Percentiles rank a stretch among this genome's conserved stretches.
phyloP scores from a whole-genome alignment of 2,329 filamentous ascomycete species.

The Verticillium longisporum region DNA sequence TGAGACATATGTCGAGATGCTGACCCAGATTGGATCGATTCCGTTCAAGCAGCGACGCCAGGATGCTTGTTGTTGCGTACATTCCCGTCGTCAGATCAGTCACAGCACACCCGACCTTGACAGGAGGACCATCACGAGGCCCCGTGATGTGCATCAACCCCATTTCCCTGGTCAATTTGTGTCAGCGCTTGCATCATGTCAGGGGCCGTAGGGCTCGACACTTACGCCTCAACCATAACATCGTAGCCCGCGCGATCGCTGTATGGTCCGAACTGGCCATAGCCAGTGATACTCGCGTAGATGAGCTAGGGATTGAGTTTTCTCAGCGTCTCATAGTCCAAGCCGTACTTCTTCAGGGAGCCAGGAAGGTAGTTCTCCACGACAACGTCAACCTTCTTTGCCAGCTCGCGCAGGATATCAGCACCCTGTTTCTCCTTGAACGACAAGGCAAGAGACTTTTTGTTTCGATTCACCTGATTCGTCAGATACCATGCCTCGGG shows the following conservation, averaged over 20 bases:
- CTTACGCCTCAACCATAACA: conserved; percentile 61
- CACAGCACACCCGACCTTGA: conserved; percentile 65
- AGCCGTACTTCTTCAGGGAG: conserved; percentile 57
- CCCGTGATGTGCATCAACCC: conserved; percentile 69
- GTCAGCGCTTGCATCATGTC: background rate
- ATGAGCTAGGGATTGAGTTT: conserved; percentile 57
- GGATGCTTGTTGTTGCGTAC: conserved; percentile 61
- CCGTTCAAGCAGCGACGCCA: conserved; percentile 56
- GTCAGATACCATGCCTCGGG: conserved; percentile 28
- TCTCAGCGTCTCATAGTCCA: conserved; percentile 56
- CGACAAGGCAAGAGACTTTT: conserved; percentile 60
- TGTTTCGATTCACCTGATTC: conserved; percentile 55
- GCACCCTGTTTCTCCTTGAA: conserved; percentile 57
- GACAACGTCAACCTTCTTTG: conserved; percentile 56
- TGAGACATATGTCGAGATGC: conserved; percentile 59
- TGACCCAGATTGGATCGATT: conserved; percentile 52
- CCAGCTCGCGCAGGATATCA: conserved; percentile 56
- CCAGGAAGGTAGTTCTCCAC: conserved; percentile 67
- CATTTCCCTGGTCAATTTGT: conserved; percentile 37
- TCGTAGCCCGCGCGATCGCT: conserved; percentile 61
- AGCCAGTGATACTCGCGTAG: conserved; percentile 65
- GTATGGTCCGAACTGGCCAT: conserved; percentile 64
- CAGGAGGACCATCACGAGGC: conserved; percentile 55
- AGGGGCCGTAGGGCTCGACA: background rate
- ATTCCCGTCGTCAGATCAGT: conserved; percentile 64